phyloP scores from a whole-genome alignment of 2,329 filamentous ascomycete genomes.

The Akanthomyces muscarius region DNA sequence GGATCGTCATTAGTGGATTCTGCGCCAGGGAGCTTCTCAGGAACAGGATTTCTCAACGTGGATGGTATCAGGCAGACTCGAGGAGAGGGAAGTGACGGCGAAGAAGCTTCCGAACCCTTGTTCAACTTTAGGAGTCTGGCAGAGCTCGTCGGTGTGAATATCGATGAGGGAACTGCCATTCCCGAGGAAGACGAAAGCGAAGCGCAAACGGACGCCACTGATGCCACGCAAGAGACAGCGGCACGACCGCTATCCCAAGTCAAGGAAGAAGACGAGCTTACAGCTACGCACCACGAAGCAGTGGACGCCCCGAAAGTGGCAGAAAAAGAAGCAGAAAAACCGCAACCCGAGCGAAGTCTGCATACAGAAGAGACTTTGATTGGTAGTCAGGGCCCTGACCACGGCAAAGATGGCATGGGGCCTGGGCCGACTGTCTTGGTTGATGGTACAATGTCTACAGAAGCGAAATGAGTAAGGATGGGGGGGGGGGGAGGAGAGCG shows the following conservation, averaged over 20 bases:
- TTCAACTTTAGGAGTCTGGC: constrained; percentile 89
- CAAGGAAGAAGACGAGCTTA: constrained; percentile 34
- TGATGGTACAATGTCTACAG: background rate
- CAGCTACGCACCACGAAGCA: constrained; percentile 28
- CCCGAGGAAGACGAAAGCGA: constrained; percentile 21
- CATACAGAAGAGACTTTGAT: constrained; percentile 3
- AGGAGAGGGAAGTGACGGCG: constrained; percentile 47
- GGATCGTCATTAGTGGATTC: constrained; percentile 74
- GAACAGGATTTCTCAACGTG: constrained; percentile 30
- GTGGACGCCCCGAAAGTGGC: background rate
- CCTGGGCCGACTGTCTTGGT: background rate
- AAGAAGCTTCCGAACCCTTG: constrained; percentile 65
- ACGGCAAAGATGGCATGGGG: background rate
- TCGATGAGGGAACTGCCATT: constrained; percentile 43
- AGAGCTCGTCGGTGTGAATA: constrained; percentile 70
- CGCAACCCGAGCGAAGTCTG: background rate
- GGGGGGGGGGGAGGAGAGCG: background rate
- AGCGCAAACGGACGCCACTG: constrained; percentile 8
- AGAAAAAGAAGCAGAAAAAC: constrained; percentile 10
- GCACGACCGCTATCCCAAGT: constrained; percentile 34
- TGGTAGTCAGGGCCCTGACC: background rate
- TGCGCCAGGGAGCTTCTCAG: constrained; percentile 48
- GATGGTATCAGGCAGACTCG: constrained; percentile 39
- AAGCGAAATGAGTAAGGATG: background rate
- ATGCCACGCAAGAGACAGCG: constrained; percentile 22